phyloP scores from a whole-genome alignment of 2,329 filamentous ascomycete species.

The Beauveria australis region DNA sequence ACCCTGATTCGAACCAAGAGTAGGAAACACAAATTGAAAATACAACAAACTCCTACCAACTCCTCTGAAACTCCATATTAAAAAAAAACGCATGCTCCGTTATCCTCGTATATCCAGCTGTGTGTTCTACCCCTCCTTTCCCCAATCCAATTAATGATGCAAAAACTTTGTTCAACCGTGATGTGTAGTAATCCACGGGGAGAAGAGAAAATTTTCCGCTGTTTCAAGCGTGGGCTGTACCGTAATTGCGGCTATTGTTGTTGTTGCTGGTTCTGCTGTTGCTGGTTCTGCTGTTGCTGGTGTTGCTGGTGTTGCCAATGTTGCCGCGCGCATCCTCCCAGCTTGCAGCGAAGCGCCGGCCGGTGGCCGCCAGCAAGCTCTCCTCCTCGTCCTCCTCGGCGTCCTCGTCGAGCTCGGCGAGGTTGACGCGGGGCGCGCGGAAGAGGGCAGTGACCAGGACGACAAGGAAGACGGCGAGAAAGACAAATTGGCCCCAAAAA shows the following conservation, averaged over 20 bases:
- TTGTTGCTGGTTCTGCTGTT: no score
- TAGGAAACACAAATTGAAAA: not conserved
- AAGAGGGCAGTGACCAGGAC: constrained; percentile 74
- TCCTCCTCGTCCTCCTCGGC: constrained; percentile 91
- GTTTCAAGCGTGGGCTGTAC: not conserved
- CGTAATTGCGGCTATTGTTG: constrained; percentile 6
- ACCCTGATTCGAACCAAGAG: not conserved
- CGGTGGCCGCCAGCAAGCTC: constrained; percentile 75
- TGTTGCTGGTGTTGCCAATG: constrained; percentile 10
- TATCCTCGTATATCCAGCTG: not conserved
- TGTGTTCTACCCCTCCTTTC: not conserved
- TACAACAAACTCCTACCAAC: not conserved
- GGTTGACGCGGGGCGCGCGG: constrained; percentile 67
- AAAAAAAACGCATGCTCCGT: not conserved
- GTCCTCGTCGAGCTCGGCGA: constrained; percentile 76
- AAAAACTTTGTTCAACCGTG: not conserved
- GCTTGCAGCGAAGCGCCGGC: constrained; percentile 71
- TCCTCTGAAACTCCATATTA: not conserved
- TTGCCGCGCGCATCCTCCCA: constrained; percentile 78
- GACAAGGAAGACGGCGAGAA: constrained; percentile 74
- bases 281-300: not conserved
- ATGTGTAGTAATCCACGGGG: not conserved
- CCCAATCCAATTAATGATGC: not conserved
- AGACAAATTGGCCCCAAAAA: constrained; percentile 95
- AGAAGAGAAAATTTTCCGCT: not conserved